Base-by-base conservation (phyloP, 106 monocot genomes). In the Dactylorhiza incarnata region DNA sequence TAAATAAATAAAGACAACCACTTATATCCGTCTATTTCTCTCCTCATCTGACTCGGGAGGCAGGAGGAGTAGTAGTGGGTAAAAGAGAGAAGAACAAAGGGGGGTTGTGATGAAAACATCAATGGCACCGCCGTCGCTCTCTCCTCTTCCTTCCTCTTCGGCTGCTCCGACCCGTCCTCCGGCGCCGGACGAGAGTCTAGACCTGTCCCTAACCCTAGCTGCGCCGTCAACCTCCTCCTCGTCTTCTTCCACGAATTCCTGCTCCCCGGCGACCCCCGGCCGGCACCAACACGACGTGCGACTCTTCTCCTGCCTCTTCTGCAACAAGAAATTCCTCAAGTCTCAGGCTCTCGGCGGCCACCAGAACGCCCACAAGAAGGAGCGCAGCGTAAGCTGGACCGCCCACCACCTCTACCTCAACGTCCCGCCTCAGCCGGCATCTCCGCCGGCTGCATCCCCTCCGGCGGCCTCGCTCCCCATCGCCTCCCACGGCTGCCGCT, bases 251-350 rank as follows among this genome's bases (percentile, higher is more conserved):
- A 26, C 68, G 6, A 17, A 49, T 11, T 24, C 76, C 9, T 17
- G 70, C 10, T 62, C 83, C 4, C 24, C 77, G 16, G 16, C 44
- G 19, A n/a, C 15, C 0, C 17, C 15, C 10, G n/a, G n/a, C n/a
- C 37, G 49, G 3, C 72, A 66, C 8, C 74, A 58, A 13, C 72
- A 63, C 20, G 87, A 87, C 37, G 76, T 80, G 25, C 83, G 93
- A 48, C 85, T 93, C 45, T 93, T 93, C 81, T 82, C 89, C 9
- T 93, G 93, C 78, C 87, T 89, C 75, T 93, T 93, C 78, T 93
- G 93, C 85, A 93, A 90, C 89, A 89, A 90, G 75, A 93, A 93
- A 76, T 89, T 93, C 85, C 78, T 89, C 51, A 93, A 93, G 62
- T 90, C 93, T 11, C 92, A 92, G 72, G 92, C 92, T 4, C 92